Base-by-base conservation (phyloP, 768 basidiomycete genomes). In the Tulasnella sp. region DNA sequence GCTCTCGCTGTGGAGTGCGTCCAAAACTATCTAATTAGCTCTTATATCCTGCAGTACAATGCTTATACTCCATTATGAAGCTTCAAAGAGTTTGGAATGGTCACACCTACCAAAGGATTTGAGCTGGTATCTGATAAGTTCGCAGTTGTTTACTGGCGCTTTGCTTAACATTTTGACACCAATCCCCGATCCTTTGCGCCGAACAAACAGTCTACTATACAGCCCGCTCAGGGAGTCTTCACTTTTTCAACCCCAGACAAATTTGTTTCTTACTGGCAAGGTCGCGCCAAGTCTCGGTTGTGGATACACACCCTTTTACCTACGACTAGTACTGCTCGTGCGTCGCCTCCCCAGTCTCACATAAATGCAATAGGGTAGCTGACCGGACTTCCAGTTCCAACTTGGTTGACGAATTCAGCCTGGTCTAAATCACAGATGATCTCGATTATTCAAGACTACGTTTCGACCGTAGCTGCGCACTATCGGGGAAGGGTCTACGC, bases 381-480 rank as follows among this genome's bases (percentile, higher is more conserved):
- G 70, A 70, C 42, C 7, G 13, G 2, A 6, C 3, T 7, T 23
- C 72, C 7, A 75, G 74, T 75, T 51, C 48, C 76, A 20, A 75
- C 32, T 29, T 78, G 77, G 77, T 39, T 78, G 46, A 39, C 77
- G 5, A 51, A 37, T 18, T 39, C 74, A 5, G 73, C 23, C 26
- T 78, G 35, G 42, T 70, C 77, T 26, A 73, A 80, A 46, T 74
- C 80, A 13, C 76, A 78, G 29, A 69, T 81, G 51, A 79, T 74
- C 42, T 80, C 80, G 51, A 87, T 89, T 74, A 83, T 90, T 48
- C 81, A 86, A 78, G 87, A 83, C 40, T 89, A 90, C 80, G 86
- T 87, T 78, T 81, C 84, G 29, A 88, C n/a, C 20, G 61, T 71
- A 9, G 67, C 42, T 13, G 40, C 26, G 15, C 46, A 70, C 42